These are phyloP conservation scores for Scorias spongiosa DNA, from an alignment of 2,329 filamentous ascomycete genomes.

Conservation along the genomic window DNA sequence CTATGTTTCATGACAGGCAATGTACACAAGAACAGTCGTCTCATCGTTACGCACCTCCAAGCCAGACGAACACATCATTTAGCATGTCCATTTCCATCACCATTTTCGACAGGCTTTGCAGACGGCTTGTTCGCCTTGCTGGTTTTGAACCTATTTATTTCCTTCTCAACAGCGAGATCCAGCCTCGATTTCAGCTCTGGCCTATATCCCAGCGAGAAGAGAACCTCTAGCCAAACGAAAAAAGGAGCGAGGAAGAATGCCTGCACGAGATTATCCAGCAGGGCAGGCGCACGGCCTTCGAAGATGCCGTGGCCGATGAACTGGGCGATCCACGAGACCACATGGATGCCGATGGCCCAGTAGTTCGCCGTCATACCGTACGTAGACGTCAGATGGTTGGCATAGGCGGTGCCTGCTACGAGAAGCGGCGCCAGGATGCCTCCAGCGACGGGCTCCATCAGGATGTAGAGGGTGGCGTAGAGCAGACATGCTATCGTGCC, in stretches of 20 bases:
- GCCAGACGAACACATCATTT: background rate
- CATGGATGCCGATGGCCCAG: slow-evolving; percentile 53
- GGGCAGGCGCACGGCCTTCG: slow-evolving; percentile 72
- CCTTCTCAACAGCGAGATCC: slow-evolving; percentile 56
- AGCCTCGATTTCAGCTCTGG: slow-evolving; percentile 73
- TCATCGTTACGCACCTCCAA: too few species aligned
- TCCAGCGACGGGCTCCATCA: slow-evolving; percentile 89
- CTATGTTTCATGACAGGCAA: too few species aligned
- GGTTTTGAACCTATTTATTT: slow-evolving; percentile 59
- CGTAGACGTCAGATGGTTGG: slow-evolving; percentile 57
- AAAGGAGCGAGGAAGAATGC: slow-evolving; percentile 85
- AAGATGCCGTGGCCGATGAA: slow-evolving; percentile 85
- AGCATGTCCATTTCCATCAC: slow-evolving; percentile 11
- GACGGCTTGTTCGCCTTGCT: slow-evolving; percentile 28
- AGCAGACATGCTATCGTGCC: slow-evolving; percentile 42
- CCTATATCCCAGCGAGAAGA: slow-evolving; percentile 83
- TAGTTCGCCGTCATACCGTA: slow-evolving; percentile 46
- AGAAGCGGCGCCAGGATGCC: slow-evolving; percentile 61
- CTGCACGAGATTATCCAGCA: slow-evolving; percentile 84
- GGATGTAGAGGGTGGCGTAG: slow-evolving; percentile 69
- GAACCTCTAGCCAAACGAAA: slow-evolving; percentile 90
- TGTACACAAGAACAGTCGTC: too few species aligned
- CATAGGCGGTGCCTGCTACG: slow-evolving; percentile 56
- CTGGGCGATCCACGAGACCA: slow-evolving; percentile 71
- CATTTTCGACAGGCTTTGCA: slow-evolving; percentile 6